A percentile compares a stretch with the other conserved stretches of the same genome.
phyloP scores from a whole-genome alignment of 148 eudicot genomes.

The Rhododendron kiyosumense region DNA sequence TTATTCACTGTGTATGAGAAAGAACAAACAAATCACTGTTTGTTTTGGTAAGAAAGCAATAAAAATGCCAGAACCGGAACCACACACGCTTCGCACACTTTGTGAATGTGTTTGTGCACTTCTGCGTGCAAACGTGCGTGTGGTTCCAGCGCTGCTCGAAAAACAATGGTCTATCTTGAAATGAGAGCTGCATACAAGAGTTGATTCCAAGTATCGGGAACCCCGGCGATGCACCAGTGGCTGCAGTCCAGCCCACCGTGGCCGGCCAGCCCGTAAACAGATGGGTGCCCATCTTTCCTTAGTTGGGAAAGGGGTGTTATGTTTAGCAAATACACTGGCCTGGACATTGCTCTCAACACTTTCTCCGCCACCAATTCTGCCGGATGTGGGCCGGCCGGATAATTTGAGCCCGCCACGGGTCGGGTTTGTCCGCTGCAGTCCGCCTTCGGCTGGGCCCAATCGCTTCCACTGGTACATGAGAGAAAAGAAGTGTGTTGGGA shows the following conservation, averaged over 20 bases:
- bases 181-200: conserved; percentile 8
- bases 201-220: conserved; percentile 29
- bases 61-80: background rate
- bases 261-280: conserved; percentile 22
- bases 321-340: conserved; percentile 1
- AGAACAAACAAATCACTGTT: background rate
- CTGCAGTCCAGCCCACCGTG: conserved; percentile 21
- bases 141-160: background rate
- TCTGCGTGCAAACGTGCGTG: background rate
- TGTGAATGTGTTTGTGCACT: background rate
- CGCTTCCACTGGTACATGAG: background rate
- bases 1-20: background rate
- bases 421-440: conserved; percentile 14
- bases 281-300: conserved; percentile 33
- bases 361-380: conserved; percentile 24
- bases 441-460: conserved; percentile 15
- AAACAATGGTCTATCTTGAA: background rate
- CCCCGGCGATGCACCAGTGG: conserved; percentile 38
- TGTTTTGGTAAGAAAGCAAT: background rate
- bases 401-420: conserved; percentile 12
- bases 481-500: background rate
- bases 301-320: background rate
- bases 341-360: conserved; percentile 16
- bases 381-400: conserved; percentile 12
- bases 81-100: background rate